These are phyloP conservation scores for Cercospora nicotianae DNA, from an alignment of 2,329 filamentous ascomycete species.

Conservation along the genomic window DNA sequence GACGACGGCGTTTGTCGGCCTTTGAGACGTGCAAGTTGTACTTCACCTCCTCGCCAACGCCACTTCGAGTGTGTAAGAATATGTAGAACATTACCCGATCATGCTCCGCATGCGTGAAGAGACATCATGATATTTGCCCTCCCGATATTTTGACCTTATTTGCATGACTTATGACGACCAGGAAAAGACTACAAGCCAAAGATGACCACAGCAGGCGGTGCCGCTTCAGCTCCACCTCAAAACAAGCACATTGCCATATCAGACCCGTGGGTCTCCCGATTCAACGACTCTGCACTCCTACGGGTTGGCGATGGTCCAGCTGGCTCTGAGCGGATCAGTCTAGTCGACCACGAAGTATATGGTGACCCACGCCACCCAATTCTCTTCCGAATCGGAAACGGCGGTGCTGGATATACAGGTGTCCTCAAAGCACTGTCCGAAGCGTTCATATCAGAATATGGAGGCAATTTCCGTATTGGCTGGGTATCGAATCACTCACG, in stretches of 20 bases:
- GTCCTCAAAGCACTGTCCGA: conserved; percentile 22
- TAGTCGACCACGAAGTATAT: conserved; percentile 20
- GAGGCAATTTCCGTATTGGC: conserved; percentile 24
- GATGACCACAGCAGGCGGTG: not conserved
- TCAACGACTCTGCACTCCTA: conserved; percentile 18
- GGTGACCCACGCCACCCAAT: conserved; percentile 21
- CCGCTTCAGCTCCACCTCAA: not conserved
- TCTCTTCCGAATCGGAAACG: conserved; percentile 30
- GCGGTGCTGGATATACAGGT: conserved; percentile 31
- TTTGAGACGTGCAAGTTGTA: not conserved
- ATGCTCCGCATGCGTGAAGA: not conserved
- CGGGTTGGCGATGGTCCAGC: conserved; percentile 4
- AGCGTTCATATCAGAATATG: conserved; percentile 19
- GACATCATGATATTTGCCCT: not conserved
- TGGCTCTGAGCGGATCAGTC: conserved; percentile 14
- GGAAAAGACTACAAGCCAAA: not conserved
- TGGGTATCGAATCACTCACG: conserved; percentile 32
- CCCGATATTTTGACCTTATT: not conserved
- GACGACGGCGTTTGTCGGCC: not conserved
- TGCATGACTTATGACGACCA: not conserved
- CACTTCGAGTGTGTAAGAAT: conserved; percentile 6
- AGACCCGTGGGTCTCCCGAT: conserved; percentile 21
- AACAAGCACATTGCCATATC: conserved; percentile 9
- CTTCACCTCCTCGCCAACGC: conserved; percentile 10
- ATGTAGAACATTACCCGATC: conserved; percentile 7